A percentile compares a stretch with the other conserved stretches of the same genome.
These are phyloP conservation scores for Fraxinus quadrangulata DNA, from an alignment of 257 asterid species.

Conservation along the genomic window DNA sequence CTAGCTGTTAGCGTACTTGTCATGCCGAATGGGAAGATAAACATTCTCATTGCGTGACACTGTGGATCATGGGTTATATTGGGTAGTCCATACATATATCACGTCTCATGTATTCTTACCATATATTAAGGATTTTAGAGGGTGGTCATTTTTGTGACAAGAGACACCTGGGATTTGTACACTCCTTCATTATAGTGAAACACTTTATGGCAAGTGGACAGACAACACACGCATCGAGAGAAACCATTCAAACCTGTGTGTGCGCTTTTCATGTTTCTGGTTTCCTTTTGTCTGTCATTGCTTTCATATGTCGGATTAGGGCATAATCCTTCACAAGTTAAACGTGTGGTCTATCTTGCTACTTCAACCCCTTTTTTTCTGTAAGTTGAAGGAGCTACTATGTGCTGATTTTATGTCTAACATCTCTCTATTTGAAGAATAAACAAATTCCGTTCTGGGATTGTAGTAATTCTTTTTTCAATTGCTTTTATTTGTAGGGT, in stretches of 20 bases:
- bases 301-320: too few relatives aligned
- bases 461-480: background rate
- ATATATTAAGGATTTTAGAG: background rate
- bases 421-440: background rate
- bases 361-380: too few relatives aligned
- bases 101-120: background rate
- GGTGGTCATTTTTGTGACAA: background rate
- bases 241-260: background rate
- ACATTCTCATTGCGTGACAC: too few relatives aligned
- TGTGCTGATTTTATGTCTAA: too few relatives aligned
- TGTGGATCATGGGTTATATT: background rate
- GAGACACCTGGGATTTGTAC: background rate
- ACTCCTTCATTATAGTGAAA: background rate
- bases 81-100: background rate
- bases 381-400: too few relatives aligned
- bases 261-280: background rate
- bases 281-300: background rate
- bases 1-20: too few relatives aligned
- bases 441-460: background rate
- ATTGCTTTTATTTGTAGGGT: slow-evolving; percentile 42
- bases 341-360: background rate
- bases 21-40: too few relatives aligned
- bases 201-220: background rate
- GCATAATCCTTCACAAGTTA: background rate
- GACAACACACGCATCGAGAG: background rate